Evolutionary conservation across 1,284 basidiomycete species (phyloP).

Genomic region (Entoloma clypeatum): DNA sequence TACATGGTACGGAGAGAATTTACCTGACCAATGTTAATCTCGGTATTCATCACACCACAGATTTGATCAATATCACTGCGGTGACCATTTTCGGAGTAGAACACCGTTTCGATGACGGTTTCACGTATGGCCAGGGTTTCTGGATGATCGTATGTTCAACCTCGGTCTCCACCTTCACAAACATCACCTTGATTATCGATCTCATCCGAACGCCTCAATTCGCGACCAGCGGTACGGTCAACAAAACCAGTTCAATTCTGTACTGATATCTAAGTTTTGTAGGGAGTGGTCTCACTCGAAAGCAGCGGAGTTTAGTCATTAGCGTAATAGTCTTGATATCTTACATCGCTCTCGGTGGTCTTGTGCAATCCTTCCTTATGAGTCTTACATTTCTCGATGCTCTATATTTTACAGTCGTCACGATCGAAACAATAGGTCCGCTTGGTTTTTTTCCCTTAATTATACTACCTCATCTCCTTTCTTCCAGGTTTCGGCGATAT

Average conservation of each 20-base stretch:
- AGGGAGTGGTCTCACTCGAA: conserved; percentile 78
- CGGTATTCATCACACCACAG: conserved; percentile 31
- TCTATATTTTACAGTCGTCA: conserved; percentile 66
- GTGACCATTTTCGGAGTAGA: conserved; percentile 64
- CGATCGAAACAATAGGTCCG: conserved; percentile 66
- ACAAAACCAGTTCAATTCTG: not conserved
- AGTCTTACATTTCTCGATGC: conserved; percentile 63
- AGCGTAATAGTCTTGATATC: conserved; percentile 70
- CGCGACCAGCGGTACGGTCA: conserved; percentile 51
- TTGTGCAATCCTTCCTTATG: conserved; percentile 58
- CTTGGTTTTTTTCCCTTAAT: not conserved
- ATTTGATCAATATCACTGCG: conserved; percentile 64
- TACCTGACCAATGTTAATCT: not conserved
- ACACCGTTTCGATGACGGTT: conserved; percentile 65
- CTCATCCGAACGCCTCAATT: conserved; percentile 62
- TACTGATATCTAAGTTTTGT: not conserved
- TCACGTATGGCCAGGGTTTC: conserved; percentile 70
- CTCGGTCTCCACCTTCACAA: conserved; percentile 62
- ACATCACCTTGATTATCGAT: conserved; percentile 67
- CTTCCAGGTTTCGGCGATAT: conserved; percentile 71
- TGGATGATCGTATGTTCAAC: conserved; percentile 84
- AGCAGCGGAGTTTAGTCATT: conserved; percentile 76
- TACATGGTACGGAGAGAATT: conserved; percentile 52
- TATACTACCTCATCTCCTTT: conserved; percentile 3
- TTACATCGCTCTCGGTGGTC: conserved; percentile 70